Evolutionary conservation across 257 asterid species (phyloP).

Genomic region (Scutellaria barbata): DNA sequence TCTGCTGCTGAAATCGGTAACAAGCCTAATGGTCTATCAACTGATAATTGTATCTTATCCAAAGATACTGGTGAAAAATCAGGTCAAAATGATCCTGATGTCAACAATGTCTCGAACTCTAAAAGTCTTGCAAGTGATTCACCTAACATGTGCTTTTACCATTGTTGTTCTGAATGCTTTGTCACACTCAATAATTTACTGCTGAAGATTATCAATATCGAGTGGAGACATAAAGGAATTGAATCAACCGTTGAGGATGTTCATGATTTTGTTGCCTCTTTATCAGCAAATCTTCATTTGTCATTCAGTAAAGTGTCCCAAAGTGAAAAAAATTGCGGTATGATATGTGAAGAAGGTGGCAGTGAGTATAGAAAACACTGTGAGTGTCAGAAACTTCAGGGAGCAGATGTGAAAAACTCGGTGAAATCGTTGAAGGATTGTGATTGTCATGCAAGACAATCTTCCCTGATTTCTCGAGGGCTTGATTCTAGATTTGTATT

Average conservation of each 20-base stretch:
- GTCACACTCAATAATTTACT: conserved; percentile 56
- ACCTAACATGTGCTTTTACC: conserved; percentile 52
- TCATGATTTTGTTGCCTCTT: conserved; percentile 71
- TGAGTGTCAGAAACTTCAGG: conserved; percentile 31
- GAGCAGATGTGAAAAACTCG: conserved; percentile 17
- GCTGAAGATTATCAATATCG: conserved; percentile 42
- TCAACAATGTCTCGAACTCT: conserved; percentile 29
- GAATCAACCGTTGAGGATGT: conserved; percentile 62
- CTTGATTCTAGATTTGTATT: conserved; percentile 46
- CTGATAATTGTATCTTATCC: conserved; percentile 34
- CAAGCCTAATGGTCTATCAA: conserved; percentile 29
- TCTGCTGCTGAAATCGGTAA: conserved; percentile 30
- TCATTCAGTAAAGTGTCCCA: conserved; percentile 51
- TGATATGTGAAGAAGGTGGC: conserved; percentile 27
- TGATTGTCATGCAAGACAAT: conserved; percentile 49
- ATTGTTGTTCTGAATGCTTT: conserved; percentile 72
- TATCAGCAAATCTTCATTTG: conserved; percentile 71
- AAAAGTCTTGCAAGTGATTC: conserved; percentile 33
- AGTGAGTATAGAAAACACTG: conserved; percentile 29
- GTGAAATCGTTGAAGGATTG: conserved; percentile 52
- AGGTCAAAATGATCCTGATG: conserved; percentile 27
- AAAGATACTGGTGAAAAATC: conserved; percentile 36
- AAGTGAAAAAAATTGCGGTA: conserved; percentile 32
- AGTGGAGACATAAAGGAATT: conserved; percentile 48
- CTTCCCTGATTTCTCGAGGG: conserved; percentile 32